phyloP scores from a whole-genome alignment of 495 filamentous ascomycete species.

The Penicillium nucicola region DNA sequence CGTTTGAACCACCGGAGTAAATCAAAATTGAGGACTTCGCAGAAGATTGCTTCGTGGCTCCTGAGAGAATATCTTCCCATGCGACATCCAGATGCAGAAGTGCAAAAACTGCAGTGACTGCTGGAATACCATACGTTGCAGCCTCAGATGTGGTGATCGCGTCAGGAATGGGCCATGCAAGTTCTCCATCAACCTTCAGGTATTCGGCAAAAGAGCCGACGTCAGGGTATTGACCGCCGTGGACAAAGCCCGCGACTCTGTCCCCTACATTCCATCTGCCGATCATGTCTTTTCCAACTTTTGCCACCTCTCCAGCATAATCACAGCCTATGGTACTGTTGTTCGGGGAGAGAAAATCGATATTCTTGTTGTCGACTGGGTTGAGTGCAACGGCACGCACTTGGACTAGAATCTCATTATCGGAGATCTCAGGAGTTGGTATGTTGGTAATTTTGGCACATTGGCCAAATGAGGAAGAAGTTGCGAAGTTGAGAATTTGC shows the following conservation, averaged over 20 bases:
- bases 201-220: conserved; percentile 45
- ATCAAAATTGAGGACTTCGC: conserved; percentile 21
- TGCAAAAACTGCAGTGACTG: conserved; percentile 29
- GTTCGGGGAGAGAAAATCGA: too few species aligned
- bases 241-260: conserved; percentile 13
- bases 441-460: too few species aligned
- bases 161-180: conserved; percentile 49
- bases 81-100: neutral
- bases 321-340: too few species aligned
- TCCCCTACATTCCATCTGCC: conserved; percentile 14
- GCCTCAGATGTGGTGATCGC: conserved; percentile 45
- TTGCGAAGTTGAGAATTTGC: too few species aligned
- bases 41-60: neutral
- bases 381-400: too few species aligned
- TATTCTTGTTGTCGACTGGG: too few species aligned
- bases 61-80: neutral
- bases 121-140: conserved; percentile 47
- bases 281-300: too few species aligned
- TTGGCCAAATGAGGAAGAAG: too few species aligned
- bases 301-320: too few species aligned
- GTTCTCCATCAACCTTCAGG: conserved; percentile 41
- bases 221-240: conserved; percentile 20
- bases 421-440: too few species aligned
- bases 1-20: conserved; percentile 22
- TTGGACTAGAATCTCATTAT: too few species aligned